These are phyloP conservation scores for Fusarium sacchari DNA, from an alignment of 2,329 filamentous ascomycete species.

Conservation along the genomic window DNA sequence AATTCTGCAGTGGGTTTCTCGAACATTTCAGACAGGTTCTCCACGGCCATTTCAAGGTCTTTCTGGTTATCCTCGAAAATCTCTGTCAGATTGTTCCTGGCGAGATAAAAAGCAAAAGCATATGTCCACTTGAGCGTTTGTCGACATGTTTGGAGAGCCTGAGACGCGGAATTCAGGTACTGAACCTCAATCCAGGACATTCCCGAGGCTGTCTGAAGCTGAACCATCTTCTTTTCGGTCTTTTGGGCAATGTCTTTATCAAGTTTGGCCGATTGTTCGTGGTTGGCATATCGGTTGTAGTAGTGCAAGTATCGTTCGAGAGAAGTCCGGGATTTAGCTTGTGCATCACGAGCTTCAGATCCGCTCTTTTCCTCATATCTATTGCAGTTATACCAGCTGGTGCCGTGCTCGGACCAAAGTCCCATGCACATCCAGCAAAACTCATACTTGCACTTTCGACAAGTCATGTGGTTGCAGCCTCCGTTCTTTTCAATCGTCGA, in stretches of 20 bases:
- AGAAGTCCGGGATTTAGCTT: constrained; percentile 88
- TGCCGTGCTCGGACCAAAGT: constrained; percentile 97
- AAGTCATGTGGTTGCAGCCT: constrained; percentile 98
- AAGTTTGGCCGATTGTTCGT: constrained; percentile 95
- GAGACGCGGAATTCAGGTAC: constrained; percentile 91
- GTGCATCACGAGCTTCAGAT: constrained; percentile 86
- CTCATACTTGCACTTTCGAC: constrained; percentile 92
- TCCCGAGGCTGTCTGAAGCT: constrained; percentile 89
- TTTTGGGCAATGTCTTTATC: constrained; percentile 96
- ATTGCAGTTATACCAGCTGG: constrained; percentile 99
- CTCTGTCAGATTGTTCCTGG: constrained; percentile 91
- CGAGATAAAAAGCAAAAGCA: constrained; percentile 97
- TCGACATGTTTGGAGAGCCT: constrained; percentile 94
- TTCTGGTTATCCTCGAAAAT: constrained; percentile 99
- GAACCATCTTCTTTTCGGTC: constrained; percentile 99
- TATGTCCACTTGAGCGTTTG: constrained; percentile 99
- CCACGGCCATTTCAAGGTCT: constrained; percentile 95
- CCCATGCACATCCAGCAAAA: constrained; percentile 99
- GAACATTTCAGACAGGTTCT: constrained; percentile 98
- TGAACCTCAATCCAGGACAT: constrained; percentile 99
- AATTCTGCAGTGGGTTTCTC: constrained; percentile 94
- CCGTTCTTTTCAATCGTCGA: constrained; percentile 99
- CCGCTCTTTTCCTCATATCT: constrained; percentile 97
- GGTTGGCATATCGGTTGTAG: constrained; percentile 98
- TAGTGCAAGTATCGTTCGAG: constrained; percentile 98